phyloP scores from a whole-genome alignment of 441 rosid genomes.

The Biscutella laevigata region DNA sequence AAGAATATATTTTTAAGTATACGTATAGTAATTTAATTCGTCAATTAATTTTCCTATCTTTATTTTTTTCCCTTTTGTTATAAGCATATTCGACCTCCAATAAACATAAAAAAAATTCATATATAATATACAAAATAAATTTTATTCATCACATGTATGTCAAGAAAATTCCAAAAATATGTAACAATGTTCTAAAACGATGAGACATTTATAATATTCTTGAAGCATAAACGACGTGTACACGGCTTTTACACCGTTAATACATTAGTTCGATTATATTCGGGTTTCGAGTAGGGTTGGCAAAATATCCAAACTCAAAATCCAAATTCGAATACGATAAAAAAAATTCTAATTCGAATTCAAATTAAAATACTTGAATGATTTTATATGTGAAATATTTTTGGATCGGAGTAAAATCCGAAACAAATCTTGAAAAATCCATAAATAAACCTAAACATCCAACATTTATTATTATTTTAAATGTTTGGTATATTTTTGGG shows the following conservation, averaged over 20 bases:
- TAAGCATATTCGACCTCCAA: slow-evolving; percentile 25
- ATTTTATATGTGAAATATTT: too few relatives aligned
- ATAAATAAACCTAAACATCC: too few relatives aligned
- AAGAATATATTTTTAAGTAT: slow-evolving; percentile 25
- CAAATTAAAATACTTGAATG: too few relatives aligned
- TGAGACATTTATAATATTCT: slow-evolving; percentile 29
- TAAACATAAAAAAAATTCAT: background rate
- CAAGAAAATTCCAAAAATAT: slow-evolving; percentile 22
- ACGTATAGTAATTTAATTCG: slow-evolving; percentile 24
- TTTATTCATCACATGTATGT: slow-evolving; percentile 15
- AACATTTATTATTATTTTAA: too few relatives aligned
- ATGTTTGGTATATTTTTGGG: too few relatives aligned
- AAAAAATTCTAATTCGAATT: too few relatives aligned
- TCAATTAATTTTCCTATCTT: background rate
- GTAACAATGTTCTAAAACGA: slow-evolving; percentile 22
- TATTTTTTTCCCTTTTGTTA: background rate
- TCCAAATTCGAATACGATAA: too few relatives aligned
- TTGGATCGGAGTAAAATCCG: too few relatives aligned
- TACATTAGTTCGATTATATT: slow-evolving; percentile 15
- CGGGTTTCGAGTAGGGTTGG: too few relatives aligned
- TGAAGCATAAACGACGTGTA: slow-evolving; percentile 25
- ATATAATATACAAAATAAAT: background rate
- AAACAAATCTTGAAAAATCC: too few relatives aligned
- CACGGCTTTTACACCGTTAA: slow-evolving; percentile 29
- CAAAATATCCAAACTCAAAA: too few relatives aligned